Evolutionary conservation across 768 basidiomycete genomes (phyloP), one percentile per base, ranked within the genome.

Genomic region (Mycena rosella): DNA sequence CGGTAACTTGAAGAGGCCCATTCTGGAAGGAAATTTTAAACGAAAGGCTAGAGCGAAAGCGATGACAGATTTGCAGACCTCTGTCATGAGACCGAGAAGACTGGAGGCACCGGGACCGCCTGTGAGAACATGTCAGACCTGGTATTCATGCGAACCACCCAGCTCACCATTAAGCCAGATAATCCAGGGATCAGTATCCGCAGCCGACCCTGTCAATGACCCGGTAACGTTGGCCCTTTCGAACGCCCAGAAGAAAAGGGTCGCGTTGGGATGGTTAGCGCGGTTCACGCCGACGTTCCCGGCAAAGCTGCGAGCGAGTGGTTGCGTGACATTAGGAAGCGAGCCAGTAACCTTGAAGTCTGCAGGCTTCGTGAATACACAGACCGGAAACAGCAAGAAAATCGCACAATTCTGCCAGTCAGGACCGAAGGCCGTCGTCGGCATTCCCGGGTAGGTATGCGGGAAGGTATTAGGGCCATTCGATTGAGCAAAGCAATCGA

Each of bases 81-180:
- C 91, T 29, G 89, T 86, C 55, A 91, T 78, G 59, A 89, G 75
- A 3, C 91, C 91, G 49, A 84, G 77, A 70, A 92, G 77, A 76
- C 91, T 90, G 13, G 92, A 92, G 11, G 89, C 85, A 20, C 92
- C 92, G 2, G 91, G 91, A 18, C 91, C 85, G 52, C 52, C 65
- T 57, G 34, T n/a, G n/a, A 26, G 57, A n/a, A 1, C 20, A 9
- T 20, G 15, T 40, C 27, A 55, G n/a, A 38, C 22, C 48, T 0
- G 40, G 60, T 5, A 36, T 27, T 24, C 6, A 18, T n/a, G 30
- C 30, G 38, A 26, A 36, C 14, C 24, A n/a, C n/a, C n/a, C n/a
- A n/a, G 87, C 87, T 87, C 87, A 78, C 91, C 91, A 67, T 91
- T 91, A 24, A 92, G 76, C 91, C 91, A 93, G 40, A 93, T 88